Percentiles rank a stretch among this genome's conserved stretches.
These are phyloP conservation scores for Cladophialophora yegresii DNA, from an alignment of 2,329 filamentous ascomycete genomes.

Conservation along the genomic window DNA sequence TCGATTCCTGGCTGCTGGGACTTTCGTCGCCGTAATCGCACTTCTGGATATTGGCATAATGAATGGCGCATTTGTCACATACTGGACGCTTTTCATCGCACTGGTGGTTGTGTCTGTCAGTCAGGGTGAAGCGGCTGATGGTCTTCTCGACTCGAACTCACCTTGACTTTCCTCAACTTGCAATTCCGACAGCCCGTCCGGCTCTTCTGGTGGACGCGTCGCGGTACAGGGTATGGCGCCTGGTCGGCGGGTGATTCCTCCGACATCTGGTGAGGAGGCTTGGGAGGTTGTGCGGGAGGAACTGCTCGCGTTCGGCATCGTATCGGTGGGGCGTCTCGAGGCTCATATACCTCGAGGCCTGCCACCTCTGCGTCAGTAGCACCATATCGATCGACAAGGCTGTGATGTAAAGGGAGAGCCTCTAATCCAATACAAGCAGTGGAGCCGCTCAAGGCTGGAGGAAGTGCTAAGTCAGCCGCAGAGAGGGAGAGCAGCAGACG, in stretches of 20 bases:
- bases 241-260: background rate
- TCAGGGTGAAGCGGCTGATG: no score
- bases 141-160: background rate
- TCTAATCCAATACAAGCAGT: slow-evolving; percentile 7
- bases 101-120: background rate
- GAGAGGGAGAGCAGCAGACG: background rate
- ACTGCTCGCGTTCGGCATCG: slow-evolving; percentile 2
- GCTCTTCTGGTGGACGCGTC: slow-evolving; percentile 8
- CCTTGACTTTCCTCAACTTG: slow-evolving; percentile 16
- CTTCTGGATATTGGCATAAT: slow-evolving; percentile 13
- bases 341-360: slow-evolving; percentile 11
- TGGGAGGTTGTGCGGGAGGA: background rate
- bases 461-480: slow-evolving; percentile 9
- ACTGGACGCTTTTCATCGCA: slow-evolving; percentile 17
- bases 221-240: slow-evolving; percentile 2
- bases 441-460: slow-evolving; percentile 3
- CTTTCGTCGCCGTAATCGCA: slow-evolving; percentile 17
- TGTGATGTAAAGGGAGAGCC: slow-evolving; percentile 13
- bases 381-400: slow-evolving; percentile 11
- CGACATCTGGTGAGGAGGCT: slow-evolving; percentile 5
- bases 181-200: slow-evolving; percentile 12
- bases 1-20: background rate
- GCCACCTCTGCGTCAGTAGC: background rate
- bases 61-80: slow-evolving; percentile 15
- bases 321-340: background rate